Base-by-base conservation (phyloP, 2,329 filamentous ascomycete species). In the Stenocarpella maydis region DNA sequence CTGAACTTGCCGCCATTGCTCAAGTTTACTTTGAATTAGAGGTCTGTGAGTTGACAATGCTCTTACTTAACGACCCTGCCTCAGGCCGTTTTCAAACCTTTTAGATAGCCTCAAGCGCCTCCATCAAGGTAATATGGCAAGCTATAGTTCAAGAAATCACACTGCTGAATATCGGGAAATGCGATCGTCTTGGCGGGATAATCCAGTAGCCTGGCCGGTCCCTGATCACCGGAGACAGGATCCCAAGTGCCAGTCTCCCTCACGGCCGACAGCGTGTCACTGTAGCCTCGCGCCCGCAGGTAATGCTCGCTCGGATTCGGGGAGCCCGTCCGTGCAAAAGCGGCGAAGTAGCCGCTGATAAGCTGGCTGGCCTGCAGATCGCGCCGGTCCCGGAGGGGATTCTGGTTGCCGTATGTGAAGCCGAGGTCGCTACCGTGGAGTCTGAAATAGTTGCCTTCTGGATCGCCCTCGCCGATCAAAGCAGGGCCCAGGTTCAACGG, bases 291-390 rank as follows among this genome's bases (percentile, higher is more conserved):
- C 19, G 49, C 64, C 41, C 26, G 24, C 41, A 70, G 19, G 31
- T 70, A 70, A 15, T 47, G 47, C 41, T 67, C 55, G 1, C 49
- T 37, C 31, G 68, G 68, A 34, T 70, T 70, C 47, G 64, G 68
- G 8, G 64, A 63, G 15, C 68, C 68, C 1, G 45, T 70, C 55
- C 53, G 66, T 4, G 54, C 49, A 31, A 70, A 70, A 9, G 68
- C 63, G 9, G 68, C 64, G n/a, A 63, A 70, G 49, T 70, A 70
- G 10, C 68, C 68, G 39, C 68, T 70, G 47, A 70, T 63, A 24
- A 70, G 68, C 64, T 67, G 68, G 31, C 68, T 70, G 8, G 68
- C 68, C 49, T 55, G 54, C 47, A 67, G 68, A 17, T 70, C 68
- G 28, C 68, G 53, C 28, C 50, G 43, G n/a, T 70, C 64, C 1